Evolutionary conservation across 73 alveolate genomes (phyloP), one percentile per base, ranked within the genome.

Genomic region (Breviolum minutum): DNA sequence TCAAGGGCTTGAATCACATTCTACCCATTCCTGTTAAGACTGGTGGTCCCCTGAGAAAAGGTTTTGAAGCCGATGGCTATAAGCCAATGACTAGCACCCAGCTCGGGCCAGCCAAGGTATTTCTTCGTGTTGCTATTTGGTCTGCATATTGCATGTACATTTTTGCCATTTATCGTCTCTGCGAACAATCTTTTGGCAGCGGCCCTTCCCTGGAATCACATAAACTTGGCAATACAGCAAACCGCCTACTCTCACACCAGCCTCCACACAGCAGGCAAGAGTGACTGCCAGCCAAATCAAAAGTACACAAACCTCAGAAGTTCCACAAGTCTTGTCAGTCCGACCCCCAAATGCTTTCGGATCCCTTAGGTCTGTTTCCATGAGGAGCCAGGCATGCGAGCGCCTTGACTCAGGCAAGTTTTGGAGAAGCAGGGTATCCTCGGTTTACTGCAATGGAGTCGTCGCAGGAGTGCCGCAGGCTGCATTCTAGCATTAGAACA

Each of bases 181-280:
- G n/a, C 77, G 17, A 68, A 68, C 0, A 6, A 68, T 14, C 24
- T 22, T 1, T 17, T 17, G n/a, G 24, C 17, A 22, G 24, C 77
- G n/a, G 77, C 77, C 17, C 77, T 68, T 68, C 77, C 77, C n/a
- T 68, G 77, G 77, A 22, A 14, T 17, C 17, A 14, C 77, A 68
- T 68, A 22, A 68, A 68, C n/a, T 68, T 14, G 24, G 24, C n/a
- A 1, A 68, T 17, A 4, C 77, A 22, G 24, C n/a, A 22, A 68
- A 22, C 6, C n/a, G n/a, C 24, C 24, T 22, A 22, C 48, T 48
- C 13, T 5, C 54, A 40, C 54, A 40, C 54, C 54, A 6, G 96
- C 97, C 97, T 91, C 97, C 74, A 91, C 97, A 63, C 97, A 91
- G 79, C 97, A 91, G 64, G 97, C 97, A 62, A 91, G 80, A 8